Evolutionary conservation across 805 yeast genomes (phyloP).

Genomic region (Helenozyma rhizophorensis): DNA sequence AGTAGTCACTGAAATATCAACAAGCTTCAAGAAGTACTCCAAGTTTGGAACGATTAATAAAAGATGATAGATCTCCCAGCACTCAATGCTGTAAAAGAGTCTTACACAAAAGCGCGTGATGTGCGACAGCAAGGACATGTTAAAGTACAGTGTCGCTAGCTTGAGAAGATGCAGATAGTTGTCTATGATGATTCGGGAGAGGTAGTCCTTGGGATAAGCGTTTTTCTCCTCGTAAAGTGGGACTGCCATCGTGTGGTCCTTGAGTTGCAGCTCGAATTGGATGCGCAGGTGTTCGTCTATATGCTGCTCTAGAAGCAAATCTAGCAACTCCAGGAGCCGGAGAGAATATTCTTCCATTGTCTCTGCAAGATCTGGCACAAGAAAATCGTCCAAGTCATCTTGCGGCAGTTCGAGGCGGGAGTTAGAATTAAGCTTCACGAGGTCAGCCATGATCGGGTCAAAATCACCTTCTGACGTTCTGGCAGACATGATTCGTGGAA

Average conservation of each 20-base stretch:
- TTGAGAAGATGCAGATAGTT: slow-evolving; percentile 28
- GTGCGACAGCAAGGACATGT: slow-evolving; percentile 34
- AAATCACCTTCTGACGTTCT: slow-evolving; percentile 3
- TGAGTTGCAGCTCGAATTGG: slow-evolving; percentile 24
- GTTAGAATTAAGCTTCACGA: slow-evolving; percentile 21
- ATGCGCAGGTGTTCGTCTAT: slow-evolving; percentile 27
- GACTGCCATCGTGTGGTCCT: slow-evolving; percentile 22
- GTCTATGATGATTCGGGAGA: slow-evolving; percentile 36
- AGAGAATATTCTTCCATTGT: slow-evolving; percentile 30
- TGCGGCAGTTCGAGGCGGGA: slow-evolving; percentile 9
- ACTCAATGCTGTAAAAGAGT: slow-evolving; percentile 33
- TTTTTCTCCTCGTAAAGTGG: slow-evolving; percentile 15
- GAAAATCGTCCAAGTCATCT: no score
- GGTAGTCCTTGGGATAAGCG: slow-evolving; percentile 31
- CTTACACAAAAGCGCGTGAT: slow-evolving; percentile 38
- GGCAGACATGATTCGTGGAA: slow-evolving; percentile 4
- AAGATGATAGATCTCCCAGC: slow-evolving; percentile 43
- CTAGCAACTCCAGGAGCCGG: slow-evolving; percentile 26
- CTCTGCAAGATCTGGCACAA: not conserved
- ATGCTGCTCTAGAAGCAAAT: slow-evolving; percentile 24
- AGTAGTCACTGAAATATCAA: slow-evolving; percentile 30
- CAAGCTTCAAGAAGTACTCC: slow-evolving; percentile 28
- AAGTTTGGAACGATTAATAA: slow-evolving; percentile 28
- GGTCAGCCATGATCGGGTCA: slow-evolving; percentile 32
- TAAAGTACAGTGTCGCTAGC: slow-evolving; percentile 32